Conservation (phyloP, 2,329 filamentous ascomycete species). For the Samsoniella hepiali region DNA sequence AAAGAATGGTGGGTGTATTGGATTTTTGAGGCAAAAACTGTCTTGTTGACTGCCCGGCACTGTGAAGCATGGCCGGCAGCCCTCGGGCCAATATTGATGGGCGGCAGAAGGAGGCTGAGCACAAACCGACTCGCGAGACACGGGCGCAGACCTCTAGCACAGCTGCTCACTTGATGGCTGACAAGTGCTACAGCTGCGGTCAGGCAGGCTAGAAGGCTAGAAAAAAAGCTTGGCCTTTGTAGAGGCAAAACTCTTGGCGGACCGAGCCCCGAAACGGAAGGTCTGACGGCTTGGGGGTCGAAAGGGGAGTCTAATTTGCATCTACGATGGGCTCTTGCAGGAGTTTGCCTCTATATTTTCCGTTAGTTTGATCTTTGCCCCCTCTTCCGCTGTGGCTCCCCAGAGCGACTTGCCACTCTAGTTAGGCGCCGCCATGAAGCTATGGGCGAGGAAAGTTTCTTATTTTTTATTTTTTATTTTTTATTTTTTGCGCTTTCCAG, state of each 20-base stretch:
- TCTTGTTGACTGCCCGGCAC: neutral
- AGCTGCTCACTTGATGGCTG: neutral
- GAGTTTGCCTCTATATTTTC: neutral
- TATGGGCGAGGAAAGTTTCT: neutral
- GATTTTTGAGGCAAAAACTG: neutral
- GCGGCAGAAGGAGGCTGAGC: slow-evolving; percentile 15
- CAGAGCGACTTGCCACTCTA: neutral
- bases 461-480: neutral
- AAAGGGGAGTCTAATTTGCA: slow-evolving; percentile 11
- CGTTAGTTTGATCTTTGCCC: neutral
- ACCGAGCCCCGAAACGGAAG: slow-evolving; percentile 14
- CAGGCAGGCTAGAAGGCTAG: neutral
- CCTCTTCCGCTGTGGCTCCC: neutral
- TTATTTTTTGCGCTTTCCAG: neutral
- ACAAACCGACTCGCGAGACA: neutral
- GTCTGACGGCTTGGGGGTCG: neutral
- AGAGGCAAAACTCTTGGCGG: slow-evolving; percentile 14
- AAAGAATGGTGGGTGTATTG: neutral
- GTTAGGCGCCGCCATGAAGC: neutral
- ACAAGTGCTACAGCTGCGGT: neutral
- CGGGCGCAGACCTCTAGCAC: neutral
- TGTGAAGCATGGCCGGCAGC: slow-evolving; percentile 5
- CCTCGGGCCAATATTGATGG: slow-evolving; percentile 9
- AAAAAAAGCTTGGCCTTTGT: slow-evolving; percentile 3
- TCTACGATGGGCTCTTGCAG: neutral